Evolutionary conservation across 495 filamentous ascomycete species (phyloP).

Genomic region (Bryoglossum gracile): DNA sequence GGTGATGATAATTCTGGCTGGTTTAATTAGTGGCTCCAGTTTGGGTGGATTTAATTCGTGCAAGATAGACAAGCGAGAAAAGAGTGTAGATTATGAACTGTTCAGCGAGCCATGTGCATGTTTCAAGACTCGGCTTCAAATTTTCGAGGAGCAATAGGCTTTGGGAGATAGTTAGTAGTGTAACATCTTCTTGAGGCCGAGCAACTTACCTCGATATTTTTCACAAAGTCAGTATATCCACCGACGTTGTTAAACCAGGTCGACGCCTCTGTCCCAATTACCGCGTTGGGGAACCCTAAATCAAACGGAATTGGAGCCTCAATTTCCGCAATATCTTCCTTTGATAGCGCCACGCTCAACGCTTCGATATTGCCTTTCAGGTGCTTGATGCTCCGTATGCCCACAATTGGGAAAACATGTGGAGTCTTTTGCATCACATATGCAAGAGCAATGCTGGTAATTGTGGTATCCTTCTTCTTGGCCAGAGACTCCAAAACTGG

Average conservation of each 20-base stretch:
- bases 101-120: not conserved
- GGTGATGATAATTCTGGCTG: too few species aligned
- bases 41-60: too few species aligned
- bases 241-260: not conserved
- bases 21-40: too few species aligned
- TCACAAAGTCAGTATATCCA: not conserved
- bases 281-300: conserved; percentile 39
- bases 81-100: too few species aligned
- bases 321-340: conserved; percentile 50
- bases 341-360: conserved; percentile 43
- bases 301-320: conserved; percentile 44
- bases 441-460: conserved; percentile 46
- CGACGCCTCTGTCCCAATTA: not conserved
- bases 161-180: not conserved
- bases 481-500: conserved; percentile 45
- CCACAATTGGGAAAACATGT: conserved; percentile 46
- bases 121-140: not conserved
- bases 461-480: conserved; percentile 34
- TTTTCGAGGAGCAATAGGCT: not conserved
- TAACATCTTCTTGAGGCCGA: not conserved
- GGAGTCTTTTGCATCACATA: conserved; percentile 48
- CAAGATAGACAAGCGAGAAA: too few species aligned
- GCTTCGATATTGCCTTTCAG: conserved; percentile 57
- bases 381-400: conserved; percentile 56
- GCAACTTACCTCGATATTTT: not conserved